Evolutionary conservation across 257 asterid genomes (phyloP).

Genomic region (Sherardia arvensis): DNA sequence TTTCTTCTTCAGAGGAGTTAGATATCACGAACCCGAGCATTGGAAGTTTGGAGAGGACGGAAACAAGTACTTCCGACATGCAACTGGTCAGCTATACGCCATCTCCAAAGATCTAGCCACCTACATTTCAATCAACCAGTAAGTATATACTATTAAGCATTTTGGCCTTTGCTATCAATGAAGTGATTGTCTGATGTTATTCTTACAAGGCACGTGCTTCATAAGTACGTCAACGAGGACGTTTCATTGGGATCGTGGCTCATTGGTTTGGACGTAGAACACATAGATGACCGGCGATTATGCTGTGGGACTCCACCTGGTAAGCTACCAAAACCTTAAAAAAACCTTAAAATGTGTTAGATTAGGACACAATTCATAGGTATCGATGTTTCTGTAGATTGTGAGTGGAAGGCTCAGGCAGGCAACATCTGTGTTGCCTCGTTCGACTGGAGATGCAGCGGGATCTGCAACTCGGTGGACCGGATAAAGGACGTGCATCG

Average conservation of each 20-base stretch:
- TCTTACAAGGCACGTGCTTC: slow-evolving; percentile 54
- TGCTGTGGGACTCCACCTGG: slow-evolving; percentile 99
- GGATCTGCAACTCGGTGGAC: slow-evolving; percentile 81
- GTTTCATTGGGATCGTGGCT: slow-evolving; percentile 90
- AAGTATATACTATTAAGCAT: slow-evolving; percentile 45
- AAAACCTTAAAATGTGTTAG: neutral
- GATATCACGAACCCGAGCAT: slow-evolving; percentile 89
- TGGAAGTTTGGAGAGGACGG: slow-evolving; percentile 96
- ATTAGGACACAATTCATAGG: neutral
- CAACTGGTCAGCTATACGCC: slow-evolving; percentile 90
- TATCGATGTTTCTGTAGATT: slow-evolving; percentile 35
- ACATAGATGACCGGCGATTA: slow-evolving; percentile 80
- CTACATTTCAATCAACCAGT: slow-evolving; percentile 72
- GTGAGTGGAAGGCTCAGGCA: slow-evolving; percentile 99
- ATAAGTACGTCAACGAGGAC: slow-evolving; percentile 83
- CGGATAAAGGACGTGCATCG: slow-evolving; percentile 89
- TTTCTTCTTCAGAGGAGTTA: slow-evolving; percentile 55
- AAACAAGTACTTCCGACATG: slow-evolving; percentile 87
- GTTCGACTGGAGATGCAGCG: slow-evolving; percentile 98
- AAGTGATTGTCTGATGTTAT: slow-evolving; percentile 7
- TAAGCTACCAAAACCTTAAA: slow-evolving; percentile 13
- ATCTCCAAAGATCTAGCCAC: slow-evolving; percentile 83
- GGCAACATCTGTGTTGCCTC: slow-evolving; percentile 93
- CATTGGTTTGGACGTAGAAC: slow-evolving; percentile 88
- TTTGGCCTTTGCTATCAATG: neutral